A percentile compares a stretch with the other conserved stretches of the same genome.
Conservation (phyloP, 2,329 filamentous ascomycete genomes). For the Penicillium sp. region DNA sequence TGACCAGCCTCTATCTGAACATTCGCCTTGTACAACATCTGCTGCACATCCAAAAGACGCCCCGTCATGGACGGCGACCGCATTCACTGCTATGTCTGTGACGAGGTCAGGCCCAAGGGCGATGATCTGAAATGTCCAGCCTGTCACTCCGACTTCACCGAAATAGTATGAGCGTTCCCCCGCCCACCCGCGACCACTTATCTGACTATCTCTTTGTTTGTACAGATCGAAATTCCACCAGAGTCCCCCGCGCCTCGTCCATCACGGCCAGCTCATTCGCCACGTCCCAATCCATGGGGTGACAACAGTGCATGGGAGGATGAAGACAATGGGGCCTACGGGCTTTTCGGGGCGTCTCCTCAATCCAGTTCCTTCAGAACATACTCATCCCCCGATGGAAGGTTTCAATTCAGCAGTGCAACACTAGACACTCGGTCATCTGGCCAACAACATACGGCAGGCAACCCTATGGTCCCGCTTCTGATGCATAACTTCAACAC, state of each 20-base stretch:
- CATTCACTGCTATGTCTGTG: conserved; percentile 83
- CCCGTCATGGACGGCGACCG: conserved; percentile 57
- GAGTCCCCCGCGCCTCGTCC: conserved; percentile 28
- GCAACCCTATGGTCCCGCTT: conserved; percentile 29
- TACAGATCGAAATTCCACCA: conserved; percentile 36
- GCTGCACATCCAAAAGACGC: not conserved
- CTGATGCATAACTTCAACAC: conserved; percentile 43
- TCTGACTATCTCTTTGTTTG: conserved; percentile 2
- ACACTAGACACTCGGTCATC: conserved; percentile 28
- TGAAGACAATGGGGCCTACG: conserved; percentile 38
- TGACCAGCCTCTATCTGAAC: conserved; percentile 8
- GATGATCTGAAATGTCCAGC: conserved; percentile 70
- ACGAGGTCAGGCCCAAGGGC: conserved; percentile 77
- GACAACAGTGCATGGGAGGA: conserved; percentile 52
- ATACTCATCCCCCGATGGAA: conserved; percentile 50
- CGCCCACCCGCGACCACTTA: not conserved
- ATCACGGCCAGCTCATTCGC: conserved; percentile 19
- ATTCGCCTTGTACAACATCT: conserved; percentile 5
- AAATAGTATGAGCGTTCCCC: conserved; percentile 68
- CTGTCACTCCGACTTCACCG: conserved; percentile 78
- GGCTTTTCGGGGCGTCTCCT: conserved; percentile 14
- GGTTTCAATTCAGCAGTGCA: conserved; percentile 43
- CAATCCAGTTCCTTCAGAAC: conserved; percentile 37
- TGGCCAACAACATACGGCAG: conserved; percentile 18
- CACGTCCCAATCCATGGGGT: conserved; percentile 36